phyloP scores from a whole-genome alignment of 2,329 filamentous ascomycete species.

The Aspergillus aculeatinus region DNA sequence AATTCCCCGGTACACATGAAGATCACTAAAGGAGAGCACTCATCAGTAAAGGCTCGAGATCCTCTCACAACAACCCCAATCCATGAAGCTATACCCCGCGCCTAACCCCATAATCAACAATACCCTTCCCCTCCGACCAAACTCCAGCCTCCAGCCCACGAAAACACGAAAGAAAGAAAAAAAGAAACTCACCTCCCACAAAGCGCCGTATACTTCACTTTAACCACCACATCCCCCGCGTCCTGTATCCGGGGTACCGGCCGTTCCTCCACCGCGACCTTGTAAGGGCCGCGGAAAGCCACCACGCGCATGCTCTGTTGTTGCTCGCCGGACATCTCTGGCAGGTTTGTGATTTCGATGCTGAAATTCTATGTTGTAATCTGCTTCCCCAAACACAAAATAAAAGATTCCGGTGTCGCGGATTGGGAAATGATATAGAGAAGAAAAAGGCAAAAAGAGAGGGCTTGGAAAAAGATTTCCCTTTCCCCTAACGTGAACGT shows the following conservation, averaged over 20 bases:
- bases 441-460: no score
- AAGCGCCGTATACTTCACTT: slow-evolving; percentile 77
- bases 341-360: no score
- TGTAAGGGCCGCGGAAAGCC: slow-evolving; percentile 75
- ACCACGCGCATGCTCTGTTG: slow-evolving; percentile 77
- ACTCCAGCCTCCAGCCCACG: neutral
- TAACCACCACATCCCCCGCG: slow-evolving; percentile 74
- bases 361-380: no score
- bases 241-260: slow-evolving; percentile 73
- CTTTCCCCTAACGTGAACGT: neutral
- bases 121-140: neutral
- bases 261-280: slow-evolving; percentile 74
- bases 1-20: slow-evolving; percentile 83
- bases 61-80: neutral
- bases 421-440: no score
- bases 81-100: neutral
- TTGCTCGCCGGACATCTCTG: slow-evolving; percentile 32
- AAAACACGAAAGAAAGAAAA: neutral
- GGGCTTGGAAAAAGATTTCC: neutral
- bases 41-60: neutral
- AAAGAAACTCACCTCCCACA: slow-evolving; percentile 71
- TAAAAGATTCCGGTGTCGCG: no score
- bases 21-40: slow-evolving; percentile 57
- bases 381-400: no score
- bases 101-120: neutral